Evolutionary conservation across 148 eudicot species (phyloP), one percentile per base, ranked within the genome.

Genomic region (Diospyros lotus): DNA sequence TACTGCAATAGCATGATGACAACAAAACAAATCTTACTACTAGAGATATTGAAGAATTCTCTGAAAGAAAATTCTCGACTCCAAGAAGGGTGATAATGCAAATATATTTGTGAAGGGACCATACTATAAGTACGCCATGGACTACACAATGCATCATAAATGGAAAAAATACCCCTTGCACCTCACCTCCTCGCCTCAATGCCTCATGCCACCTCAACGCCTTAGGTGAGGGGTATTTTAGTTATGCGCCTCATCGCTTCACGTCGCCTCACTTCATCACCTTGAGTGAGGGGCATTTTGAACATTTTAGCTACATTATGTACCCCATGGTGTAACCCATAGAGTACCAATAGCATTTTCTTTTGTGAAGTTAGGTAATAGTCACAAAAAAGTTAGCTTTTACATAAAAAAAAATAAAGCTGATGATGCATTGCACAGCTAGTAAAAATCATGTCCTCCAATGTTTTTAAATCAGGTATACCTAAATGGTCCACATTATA

Each of bases 401-500:
- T 6, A 15, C n/a, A 38, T 14, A 46, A 12, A 6, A 62, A 5
- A 64, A 50, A 50, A 50, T 4, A 9, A 52, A 74, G 40, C 3
- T 61, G 51, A 52, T n/a, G n/a, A n/a, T n/a, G n/a, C n/a, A n/a
- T n/a, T 63, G 39, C 69, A 74, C 51, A 11, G 50, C 41, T 74
- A 52, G 54, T 14, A 64, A 38, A 41, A 74, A 46, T 41, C 11
- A 14, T 40, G 4, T 62, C 43, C 46, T 8, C 11, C 7, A 3
- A 73, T 46, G 2, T 50, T 38, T 46, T 39, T 18, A 61, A 62
- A 58, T 46, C 42, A 66, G 63, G 65, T 58, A 72, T 89, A 94
- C 98, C 99, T 81, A 96, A 85, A 82, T 96, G 89, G 73, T 93
- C 82, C 54, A 74, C 93, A 87, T 71, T 85, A 82, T 83, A 95